Evolutionary conservation across 441 rosid genomes (phyloP).

Genomic region (Theobroma grandiflorum): DNA sequence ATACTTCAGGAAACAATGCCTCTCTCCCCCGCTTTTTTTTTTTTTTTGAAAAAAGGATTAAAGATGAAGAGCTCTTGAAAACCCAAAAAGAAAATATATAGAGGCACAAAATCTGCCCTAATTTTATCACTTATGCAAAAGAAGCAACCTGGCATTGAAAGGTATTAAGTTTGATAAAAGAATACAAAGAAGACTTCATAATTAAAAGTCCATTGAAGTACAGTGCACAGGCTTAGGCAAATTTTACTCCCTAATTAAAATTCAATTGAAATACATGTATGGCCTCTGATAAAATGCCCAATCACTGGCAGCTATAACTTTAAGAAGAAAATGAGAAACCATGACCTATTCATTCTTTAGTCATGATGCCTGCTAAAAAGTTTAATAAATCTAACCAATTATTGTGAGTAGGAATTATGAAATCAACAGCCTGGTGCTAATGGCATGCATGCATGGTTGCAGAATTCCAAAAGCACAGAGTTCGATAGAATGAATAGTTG

Average conservation of each 20-base stretch:
- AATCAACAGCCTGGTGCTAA: not conserved
- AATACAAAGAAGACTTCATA: slow-evolving; percentile 13
- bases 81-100: no score
- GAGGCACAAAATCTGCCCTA: not conserved
- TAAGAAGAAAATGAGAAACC: slow-evolving; percentile 17
- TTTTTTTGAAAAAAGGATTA: no score
- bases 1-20: no score
- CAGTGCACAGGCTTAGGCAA: not conserved
- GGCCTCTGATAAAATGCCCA: slow-evolving; percentile 17
- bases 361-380: not conserved
- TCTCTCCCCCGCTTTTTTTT: no score
- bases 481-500: not conserved
- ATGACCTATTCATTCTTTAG: not conserved
- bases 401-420: not conserved
- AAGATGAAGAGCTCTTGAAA: no score
- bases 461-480: not conserved
- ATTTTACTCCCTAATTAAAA: not conserved
- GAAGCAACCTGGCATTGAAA: no score
- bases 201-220: slow-evolving; percentile 1
- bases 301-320: not conserved
- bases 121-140: not conserved
- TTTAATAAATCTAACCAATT: slow-evolving; percentile 12
- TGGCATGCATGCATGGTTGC: not conserved
- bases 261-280: not conserved
- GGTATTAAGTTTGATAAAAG: slow-evolving; percentile 11